Evolutionary conservation across 768 basidiomycete genomes (phyloP), one percentile per base, ranked within the genome.

Genomic region (Russula virescens): DNA sequence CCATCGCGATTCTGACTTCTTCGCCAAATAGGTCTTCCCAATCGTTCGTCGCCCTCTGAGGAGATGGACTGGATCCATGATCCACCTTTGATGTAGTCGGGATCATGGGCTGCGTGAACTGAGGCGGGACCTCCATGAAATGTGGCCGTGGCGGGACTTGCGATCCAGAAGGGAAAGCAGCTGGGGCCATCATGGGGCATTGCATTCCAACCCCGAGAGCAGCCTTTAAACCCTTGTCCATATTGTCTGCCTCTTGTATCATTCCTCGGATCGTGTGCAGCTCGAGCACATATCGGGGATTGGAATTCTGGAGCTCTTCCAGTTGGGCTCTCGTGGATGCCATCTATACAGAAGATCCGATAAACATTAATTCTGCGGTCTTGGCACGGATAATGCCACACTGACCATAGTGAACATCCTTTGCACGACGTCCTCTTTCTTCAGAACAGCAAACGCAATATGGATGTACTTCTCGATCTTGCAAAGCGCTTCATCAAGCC

Each of bases 21-120:
- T 76, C 75, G 63, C 75, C 83, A 16, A 79, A 75, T 25, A 80
- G 77, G 8, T 81, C 80, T 48, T 88, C 86, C 83, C 83, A 88
- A 58, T 91, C 86, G 28, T 80, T 83, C 78, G 85, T 88, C 51
- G 73, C 70, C 50, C 85, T 83, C 74, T 91, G 90, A 14, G 87
- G 85, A 6, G 87, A 84, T 11, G 86, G 86, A 6, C 81, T 81
- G 59, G 83, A 81, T 67, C 77, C 6, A 31, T 8, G 38, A 31
- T 54, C 21, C 34, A 43, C 21, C 54, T 43, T 34, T 1, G 60
- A 19, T 8, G 42, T 18, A 43, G 42, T 31, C 34, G 43, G 43
- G 13, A n/a, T n/a, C 16, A 45, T 19, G 21, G 54, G 48, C 21
- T 34, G 40, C n/a, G 11, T 13, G 10, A 26, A 46, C 11, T 14